Percentiles rank a stretch among this genome's conserved stretches.
Conservation (phyloP, 345 rosid genomes). For the Gynandropsis gynandra region DNA sequence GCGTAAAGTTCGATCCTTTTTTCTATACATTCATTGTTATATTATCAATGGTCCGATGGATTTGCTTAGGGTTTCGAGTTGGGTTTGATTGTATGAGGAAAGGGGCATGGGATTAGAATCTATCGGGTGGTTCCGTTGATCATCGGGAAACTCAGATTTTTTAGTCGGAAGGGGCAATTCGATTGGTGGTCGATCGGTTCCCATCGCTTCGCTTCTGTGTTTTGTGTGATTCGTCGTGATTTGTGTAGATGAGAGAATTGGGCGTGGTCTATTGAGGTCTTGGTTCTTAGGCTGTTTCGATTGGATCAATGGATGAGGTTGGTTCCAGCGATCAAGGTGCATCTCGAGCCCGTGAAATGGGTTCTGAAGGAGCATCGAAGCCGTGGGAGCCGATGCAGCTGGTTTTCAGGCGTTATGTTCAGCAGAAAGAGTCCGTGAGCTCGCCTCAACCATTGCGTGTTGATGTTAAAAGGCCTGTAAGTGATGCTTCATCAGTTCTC, state of each 20-base stretch:
- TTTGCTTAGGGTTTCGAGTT: slow-evolving; percentile 1
- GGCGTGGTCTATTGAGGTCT: slow-evolving; percentile 19
- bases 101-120: slow-evolving; percentile 5
- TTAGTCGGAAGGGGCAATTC: not conserved
- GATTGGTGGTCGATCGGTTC: not conserved
- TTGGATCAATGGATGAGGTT: slow-evolving; percentile 48
- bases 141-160: not conserved
- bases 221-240: slow-evolving; percentile 6
- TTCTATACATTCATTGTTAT: not conserved
- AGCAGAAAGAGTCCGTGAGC: slow-evolving; percentile 22
- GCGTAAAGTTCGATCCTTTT: slow-evolving; percentile 3
- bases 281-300: slow-evolving; percentile 26
- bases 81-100: slow-evolving; percentile 1
- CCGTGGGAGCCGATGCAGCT: slow-evolving; percentile 56
- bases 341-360: slow-evolving; percentile 27
- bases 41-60: not conserved
- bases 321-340: slow-evolving; percentile 40
- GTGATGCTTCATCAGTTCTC: slow-evolving; percentile 22
- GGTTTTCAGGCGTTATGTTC: slow-evolving; percentile 35
- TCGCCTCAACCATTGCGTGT: slow-evolving; percentile 32
- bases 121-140: slow-evolving; percentile 1
- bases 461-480: slow-evolving; percentile 49
- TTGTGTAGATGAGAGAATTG: slow-evolving; percentile 14
- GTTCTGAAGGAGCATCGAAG: slow-evolving; percentile 21
- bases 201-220: not conserved